These are phyloP conservation scores for Medicago ruthenica DNA, from an alignment of 306 rosid species.

Conservation along the genomic window DNA sequence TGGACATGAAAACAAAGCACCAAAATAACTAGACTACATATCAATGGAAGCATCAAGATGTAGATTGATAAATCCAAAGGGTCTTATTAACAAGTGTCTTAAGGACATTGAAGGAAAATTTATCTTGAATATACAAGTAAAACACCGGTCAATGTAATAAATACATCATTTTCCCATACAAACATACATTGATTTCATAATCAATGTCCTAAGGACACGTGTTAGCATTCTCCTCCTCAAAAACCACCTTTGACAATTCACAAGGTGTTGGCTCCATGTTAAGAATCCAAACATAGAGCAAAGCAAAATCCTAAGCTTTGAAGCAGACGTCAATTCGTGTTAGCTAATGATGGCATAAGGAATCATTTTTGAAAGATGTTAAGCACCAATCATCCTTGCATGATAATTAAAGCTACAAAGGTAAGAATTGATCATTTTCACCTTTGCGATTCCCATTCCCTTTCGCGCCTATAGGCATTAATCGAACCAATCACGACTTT, in stretches of 20 bases:
- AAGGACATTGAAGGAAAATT: neutral
- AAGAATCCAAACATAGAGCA: neutral
- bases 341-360: neutral
- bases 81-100: neutral
- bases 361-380: conserved; percentile 24
- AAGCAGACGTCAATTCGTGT: neutral
- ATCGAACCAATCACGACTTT: conserved; percentile 60
- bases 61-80: neutral
- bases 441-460: conserved; percentile 63
- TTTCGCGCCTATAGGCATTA: conserved; percentile 62
- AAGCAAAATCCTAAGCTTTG: neutral
- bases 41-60: neutral
- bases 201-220: neutral
- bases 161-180: neutral
- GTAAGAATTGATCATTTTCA: conserved; percentile 30
- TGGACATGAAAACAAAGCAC: conserved; percentile 6
- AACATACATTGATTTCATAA: neutral
- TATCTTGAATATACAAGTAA: neutral
- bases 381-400: conserved; percentile 31
- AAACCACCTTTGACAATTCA: neutral
- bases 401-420: conserved; percentile 1
- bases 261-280: neutral
- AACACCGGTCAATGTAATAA: neutral
- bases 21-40: neutral
- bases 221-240: neutral